Evolutionary conservation across 2,329 filamentous ascomycete genomes (phyloP), one percentile per base, ranked within the genome.

Genomic region (Ascocoryne sarcoides): DNA sequence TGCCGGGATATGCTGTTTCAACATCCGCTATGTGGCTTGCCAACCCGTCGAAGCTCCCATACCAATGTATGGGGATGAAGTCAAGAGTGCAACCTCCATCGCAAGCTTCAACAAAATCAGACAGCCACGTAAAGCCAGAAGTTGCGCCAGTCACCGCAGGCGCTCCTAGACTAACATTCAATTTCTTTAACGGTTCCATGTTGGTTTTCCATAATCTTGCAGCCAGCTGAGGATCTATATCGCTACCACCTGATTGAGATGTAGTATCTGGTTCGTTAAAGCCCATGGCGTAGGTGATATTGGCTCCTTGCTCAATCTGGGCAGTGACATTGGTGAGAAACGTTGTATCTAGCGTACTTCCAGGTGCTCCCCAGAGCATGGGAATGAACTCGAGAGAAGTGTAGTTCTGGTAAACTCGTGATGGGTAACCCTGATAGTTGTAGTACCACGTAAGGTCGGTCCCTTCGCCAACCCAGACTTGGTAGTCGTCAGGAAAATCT

Each of bases 381-480:
- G 85, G 84, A 1, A 90, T 78, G 51, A 90, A 75, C 10, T 69
- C 60, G 10, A 66, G 63, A 51, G 79, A 73, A 0, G 69, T 52
- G 20, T 68, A 54, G 36, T 67, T 60, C 30, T 60, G 49, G 56
- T 71, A 80, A 31, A 64, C 64, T 0, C 61, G 47, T 0, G 78
- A 75, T 1, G 84, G 82, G 3, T 60, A 57, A 15, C 67, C 55
- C 18, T 64, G 62, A 61, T 89, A 92, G 66, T 89, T 90, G 71
- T 90, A 92, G 68, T 92, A 92, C 85, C 85, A 92, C 3, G 77
- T 82, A 40, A 90, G 62, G 31, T 77, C 73, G 14, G 72, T 75
- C 28, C 66, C 68, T 4, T 65, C 38, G 32, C 66, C 59, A 9
- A 68, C 64, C 81, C 83, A 89, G 52, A 82, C 67, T 34, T 68